Conservation (phyloP, 2,329 filamentous ascomycete genomes). For the Ophiostoma angusticollis region DNA sequence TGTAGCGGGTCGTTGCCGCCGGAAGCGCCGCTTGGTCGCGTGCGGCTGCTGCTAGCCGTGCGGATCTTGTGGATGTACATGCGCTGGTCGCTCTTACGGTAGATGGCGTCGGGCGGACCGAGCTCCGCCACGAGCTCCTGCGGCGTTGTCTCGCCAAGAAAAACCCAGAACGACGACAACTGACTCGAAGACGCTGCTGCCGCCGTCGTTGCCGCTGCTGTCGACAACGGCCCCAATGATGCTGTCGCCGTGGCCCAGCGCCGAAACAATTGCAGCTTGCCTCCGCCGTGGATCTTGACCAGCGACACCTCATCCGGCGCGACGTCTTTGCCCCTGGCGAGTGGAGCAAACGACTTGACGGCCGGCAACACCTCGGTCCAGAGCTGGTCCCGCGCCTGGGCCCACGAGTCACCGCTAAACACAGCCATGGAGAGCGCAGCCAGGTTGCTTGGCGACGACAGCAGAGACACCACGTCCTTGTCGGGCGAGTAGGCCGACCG, state of each 20-base stretch:
- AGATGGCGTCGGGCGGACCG: constrained; percentile 86
- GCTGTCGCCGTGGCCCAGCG: constrained; percentile 37
- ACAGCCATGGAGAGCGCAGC: constrained; percentile 79
- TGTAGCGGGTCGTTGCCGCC: constrained; percentile 25
- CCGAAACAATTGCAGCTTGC: constrained; percentile 64
- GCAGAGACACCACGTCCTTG: constrained; percentile 73
- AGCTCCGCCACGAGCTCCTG: constrained; percentile 86
- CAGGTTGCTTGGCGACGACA: constrained; percentile 65
- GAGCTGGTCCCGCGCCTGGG: constrained; percentile 61
- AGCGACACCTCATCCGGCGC: constrained; percentile 83
- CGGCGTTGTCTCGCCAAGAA: constrained; percentile 73
- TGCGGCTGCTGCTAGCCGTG: constrained; percentile 36
- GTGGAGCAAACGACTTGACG: constrained; percentile 56
- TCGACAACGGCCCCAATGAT: neutral
- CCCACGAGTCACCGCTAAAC: constrained; percentile 84
- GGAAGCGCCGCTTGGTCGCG: constrained; percentile 29
- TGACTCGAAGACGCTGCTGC: neutral
- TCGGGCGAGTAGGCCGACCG: constrained; percentile 59
- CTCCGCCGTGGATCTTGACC: constrained; percentile 64
- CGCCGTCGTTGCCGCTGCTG: neutral
- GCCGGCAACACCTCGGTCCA: constrained; percentile 66
- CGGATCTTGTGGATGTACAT: constrained; percentile 71
- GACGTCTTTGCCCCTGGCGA: constrained; percentile 60
- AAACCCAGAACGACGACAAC: constrained; percentile 45
- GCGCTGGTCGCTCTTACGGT: constrained; percentile 78